A percentile compares a stretch with the other conserved stretches of the same genome.
phyloP scores from a whole-genome alignment of 768 basidiomycete species.

The Hypholoma sublateritium region DNA sequence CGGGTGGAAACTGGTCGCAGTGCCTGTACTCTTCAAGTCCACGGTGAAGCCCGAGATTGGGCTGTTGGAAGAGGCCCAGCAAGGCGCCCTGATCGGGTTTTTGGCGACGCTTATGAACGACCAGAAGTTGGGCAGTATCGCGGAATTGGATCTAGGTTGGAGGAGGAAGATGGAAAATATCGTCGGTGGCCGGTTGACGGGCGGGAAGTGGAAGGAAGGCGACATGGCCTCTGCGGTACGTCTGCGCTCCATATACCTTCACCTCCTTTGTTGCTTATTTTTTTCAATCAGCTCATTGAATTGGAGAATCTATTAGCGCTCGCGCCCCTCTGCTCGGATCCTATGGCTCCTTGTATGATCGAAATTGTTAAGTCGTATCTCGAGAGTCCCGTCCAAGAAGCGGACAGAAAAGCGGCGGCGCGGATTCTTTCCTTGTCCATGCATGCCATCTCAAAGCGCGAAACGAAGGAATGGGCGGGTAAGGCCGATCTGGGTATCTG shows the following conservation, averaged over 20 bases:
- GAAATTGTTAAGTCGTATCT: constrained; percentile 40
- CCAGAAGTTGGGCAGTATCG: constrained; percentile 42
- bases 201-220: constrained; percentile 39
- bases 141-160: constrained; percentile 61
- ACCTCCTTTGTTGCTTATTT: neutral
- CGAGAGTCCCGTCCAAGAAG: constrained; percentile 9
- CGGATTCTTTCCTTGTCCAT: constrained; percentile 67
- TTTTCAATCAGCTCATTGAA: constrained; percentile 40
- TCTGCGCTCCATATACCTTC: constrained; percentile 1
- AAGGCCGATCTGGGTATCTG: constrained; percentile 49
- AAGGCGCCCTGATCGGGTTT: constrained; percentile 43
- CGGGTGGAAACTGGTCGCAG: constrained; percentile 72
- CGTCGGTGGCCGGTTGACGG: constrained; percentile 40
- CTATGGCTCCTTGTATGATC: constrained; percentile 41
- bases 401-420: constrained; percentile 22
- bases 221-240: constrained; percentile 36
- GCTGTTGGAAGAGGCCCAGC: constrained; percentile 44
- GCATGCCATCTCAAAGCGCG: constrained; percentile 45
- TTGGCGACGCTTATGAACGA: constrained; percentile 46
- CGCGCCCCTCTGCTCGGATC: constrained; percentile 47
- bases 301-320: constrained; percentile 56
- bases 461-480: constrained; percentile 44
- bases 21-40: constrained; percentile 56
- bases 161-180: constrained; percentile 51
- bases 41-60: constrained; percentile 34